Percentiles rank a stretch among this genome's conserved stretches.
These are phyloP conservation scores for Saccharomycopsis javanensis DNA, from an alignment of 805 yeast species.

Conservation along the genomic window DNA sequence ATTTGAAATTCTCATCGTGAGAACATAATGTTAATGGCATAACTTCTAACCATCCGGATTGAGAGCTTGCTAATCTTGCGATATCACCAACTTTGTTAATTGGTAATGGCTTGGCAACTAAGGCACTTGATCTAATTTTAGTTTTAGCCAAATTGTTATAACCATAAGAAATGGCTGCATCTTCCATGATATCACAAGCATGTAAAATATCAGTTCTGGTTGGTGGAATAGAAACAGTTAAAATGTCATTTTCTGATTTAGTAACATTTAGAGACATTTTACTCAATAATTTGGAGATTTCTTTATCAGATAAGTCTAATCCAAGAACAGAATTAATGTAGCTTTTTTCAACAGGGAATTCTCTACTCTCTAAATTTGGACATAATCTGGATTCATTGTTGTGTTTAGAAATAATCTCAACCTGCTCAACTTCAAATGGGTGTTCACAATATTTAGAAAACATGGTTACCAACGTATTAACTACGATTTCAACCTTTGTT, in stretches of 20 bases:
- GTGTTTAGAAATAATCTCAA: constrained; percentile 73
- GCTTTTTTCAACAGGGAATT: constrained; percentile 60
- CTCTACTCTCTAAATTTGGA: constrained; percentile 65
- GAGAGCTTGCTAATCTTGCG: constrained; percentile 81
- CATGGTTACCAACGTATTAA: constrained; percentile 91
- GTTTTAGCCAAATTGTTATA: constrained; percentile 80
- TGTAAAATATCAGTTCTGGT: constrained; percentile 95
- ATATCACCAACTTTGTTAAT: constrained; percentile 88
- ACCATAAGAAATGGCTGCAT: constrained; percentile 94
- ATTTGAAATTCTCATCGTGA: constrained; percentile 92
- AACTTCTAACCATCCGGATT: constrained; percentile 93
- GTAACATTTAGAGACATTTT: constrained; percentile 74
- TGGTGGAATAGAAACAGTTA: constrained; percentile 72
- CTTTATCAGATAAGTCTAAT: constrained; percentile 56
- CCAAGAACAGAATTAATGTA: constrained; percentile 93
- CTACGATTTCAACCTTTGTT: constrained; percentile 88
- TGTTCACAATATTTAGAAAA: constrained; percentile 78
- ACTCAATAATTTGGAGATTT: constrained; percentile 55
- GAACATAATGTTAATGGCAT: constrained; percentile 93
- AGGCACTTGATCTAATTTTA: constrained; percentile 65
- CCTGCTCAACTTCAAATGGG: constrained; percentile 85
- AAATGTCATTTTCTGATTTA: constrained; percentile 39
- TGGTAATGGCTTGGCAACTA: constrained; percentile 81
- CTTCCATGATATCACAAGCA: constrained; percentile 98
- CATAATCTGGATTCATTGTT: constrained; percentile 64